A percentile compares a stretch with the other conserved stretches of the same genome.
These are phyloP conservation scores for Sporothrix brasiliensis DNA, from an alignment of 2,329 filamentous ascomycete genomes.

Conservation along the genomic window DNA sequence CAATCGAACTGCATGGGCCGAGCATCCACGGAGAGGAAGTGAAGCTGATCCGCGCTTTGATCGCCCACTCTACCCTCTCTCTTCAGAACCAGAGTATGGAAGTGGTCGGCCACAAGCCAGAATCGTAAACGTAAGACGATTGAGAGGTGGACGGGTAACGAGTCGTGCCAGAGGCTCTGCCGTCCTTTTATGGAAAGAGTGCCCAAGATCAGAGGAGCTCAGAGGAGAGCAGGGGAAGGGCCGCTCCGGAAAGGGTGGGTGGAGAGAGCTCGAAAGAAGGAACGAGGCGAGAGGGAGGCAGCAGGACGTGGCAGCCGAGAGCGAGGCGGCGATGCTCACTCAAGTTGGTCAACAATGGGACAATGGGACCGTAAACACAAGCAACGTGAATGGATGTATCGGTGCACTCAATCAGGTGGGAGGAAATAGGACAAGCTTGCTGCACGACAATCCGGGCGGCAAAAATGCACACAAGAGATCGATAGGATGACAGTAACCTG, in stretches of 20 bases:
- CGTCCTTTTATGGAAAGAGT: constrained; percentile 5
- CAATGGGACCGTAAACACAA: constrained; percentile 8
- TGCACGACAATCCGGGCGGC: background rate
- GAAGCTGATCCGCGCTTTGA: background rate
- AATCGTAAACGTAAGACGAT: background rate
- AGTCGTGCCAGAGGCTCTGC: background rate
- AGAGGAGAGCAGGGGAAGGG: constrained; percentile 1
- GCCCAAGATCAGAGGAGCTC: background rate
- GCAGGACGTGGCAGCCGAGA: background rate
- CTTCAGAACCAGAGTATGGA: background rate
- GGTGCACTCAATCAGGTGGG: background rate
- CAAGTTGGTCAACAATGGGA: constrained; percentile 8
- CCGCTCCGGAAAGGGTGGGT: constrained; percentile 22
- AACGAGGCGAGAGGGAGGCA: constrained; percentile 16
- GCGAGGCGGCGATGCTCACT: constrained; percentile 19
- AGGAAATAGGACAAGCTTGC: background rate
- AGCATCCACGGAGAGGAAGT: background rate
- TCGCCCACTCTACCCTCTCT: constrained; percentile 9
- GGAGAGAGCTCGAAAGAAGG: constrained; percentile 14
- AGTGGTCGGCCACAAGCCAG: too few relatives aligned
- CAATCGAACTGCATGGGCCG: constrained; percentile 7
- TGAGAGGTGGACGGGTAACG: background rate
- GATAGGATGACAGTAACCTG: background rate
- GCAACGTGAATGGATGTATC: constrained; percentile 11
- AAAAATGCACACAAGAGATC: constrained; percentile 12